phyloP scores from a whole-genome alignment of 768 basidiomycete species.

The Boletus reticuloceps region DNA sequence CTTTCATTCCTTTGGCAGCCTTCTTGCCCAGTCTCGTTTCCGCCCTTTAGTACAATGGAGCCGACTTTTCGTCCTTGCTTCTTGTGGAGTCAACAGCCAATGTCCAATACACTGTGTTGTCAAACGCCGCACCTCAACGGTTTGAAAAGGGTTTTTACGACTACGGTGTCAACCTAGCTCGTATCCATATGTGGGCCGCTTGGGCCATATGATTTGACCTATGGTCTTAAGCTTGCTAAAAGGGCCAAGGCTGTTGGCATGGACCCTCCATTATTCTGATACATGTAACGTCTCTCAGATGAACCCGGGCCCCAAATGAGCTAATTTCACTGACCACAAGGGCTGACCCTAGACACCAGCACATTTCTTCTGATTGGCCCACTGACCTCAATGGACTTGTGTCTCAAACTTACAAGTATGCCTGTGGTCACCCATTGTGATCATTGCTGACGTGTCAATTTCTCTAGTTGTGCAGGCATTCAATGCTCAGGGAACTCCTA shows the following conservation, averaged over 20 bases:
- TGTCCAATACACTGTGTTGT: neutral
- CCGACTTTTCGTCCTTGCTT: conserved; percentile 17
- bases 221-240: conserved; percentile 10
- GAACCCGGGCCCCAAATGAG: neutral
- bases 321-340: conserved; percentile 2
- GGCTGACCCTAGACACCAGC: conserved; percentile 6
- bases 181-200: conserved; percentile 11
- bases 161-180: conserved; percentile 13
- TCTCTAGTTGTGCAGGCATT: conserved; percentile 8
- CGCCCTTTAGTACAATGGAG: conserved; percentile 4
- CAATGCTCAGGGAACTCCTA: conserved; percentile 6
- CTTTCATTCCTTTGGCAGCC: neutral
- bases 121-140: neutral
- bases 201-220: conserved; percentile 8
- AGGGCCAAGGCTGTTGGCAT: conserved; percentile 12
- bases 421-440: neutral
- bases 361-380: conserved; percentile 15
- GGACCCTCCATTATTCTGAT: conserved; percentile 10
- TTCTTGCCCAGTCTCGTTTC: conserved; percentile 7
- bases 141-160: conserved; percentile 7
- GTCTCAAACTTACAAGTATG: conserved; percentile 6
- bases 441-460: neutral
- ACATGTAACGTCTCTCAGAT: conserved; percentile 4
- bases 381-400: conserved; percentile 8
- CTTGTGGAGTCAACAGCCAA: conserved; percentile 7